Evolutionary conservation across 306 rosid species (phyloP).

Genomic region (Styphnolobium japonicum): DNA sequence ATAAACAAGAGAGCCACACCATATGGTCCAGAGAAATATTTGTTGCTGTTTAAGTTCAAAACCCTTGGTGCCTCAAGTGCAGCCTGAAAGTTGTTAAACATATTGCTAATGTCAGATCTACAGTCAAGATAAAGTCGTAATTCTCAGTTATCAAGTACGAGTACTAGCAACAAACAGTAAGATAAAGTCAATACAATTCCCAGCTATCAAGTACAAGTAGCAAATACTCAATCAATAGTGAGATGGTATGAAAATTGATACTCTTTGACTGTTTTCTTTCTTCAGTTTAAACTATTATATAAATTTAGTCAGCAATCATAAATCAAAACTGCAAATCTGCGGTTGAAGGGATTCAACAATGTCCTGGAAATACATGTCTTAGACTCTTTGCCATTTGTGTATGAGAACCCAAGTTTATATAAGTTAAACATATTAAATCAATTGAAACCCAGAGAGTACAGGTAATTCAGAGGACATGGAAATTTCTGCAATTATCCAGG

Average conservation of each 20-base stretch:
- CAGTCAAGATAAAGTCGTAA: not conserved
- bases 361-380: not conserved
- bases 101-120: conserved; percentile 12
- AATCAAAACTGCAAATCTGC: not conserved
- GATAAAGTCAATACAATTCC: not conserved
- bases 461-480: not conserved
- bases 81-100: conserved; percentile 50
- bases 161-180: not conserved
- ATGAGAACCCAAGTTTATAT: not conserved
- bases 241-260: not conserved
- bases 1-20: conserved; percentile 43
- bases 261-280: not conserved
- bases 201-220: not conserved
- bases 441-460: not conserved
- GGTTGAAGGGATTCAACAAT: not conserved
- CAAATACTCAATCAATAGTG: not conserved
- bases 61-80: conserved; percentile 82
- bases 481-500: not conserved
- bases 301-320: not conserved
- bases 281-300: not conserved
- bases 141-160: not conserved
- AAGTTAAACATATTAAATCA: not conserved
- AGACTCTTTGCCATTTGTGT: not conserved
- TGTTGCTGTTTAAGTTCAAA: conserved; percentile 54
- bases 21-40: conserved; percentile 73